Evolutionary conservation across 305 asterid species (phyloP).

Genomic region (Solanum hybrid): DNA sequence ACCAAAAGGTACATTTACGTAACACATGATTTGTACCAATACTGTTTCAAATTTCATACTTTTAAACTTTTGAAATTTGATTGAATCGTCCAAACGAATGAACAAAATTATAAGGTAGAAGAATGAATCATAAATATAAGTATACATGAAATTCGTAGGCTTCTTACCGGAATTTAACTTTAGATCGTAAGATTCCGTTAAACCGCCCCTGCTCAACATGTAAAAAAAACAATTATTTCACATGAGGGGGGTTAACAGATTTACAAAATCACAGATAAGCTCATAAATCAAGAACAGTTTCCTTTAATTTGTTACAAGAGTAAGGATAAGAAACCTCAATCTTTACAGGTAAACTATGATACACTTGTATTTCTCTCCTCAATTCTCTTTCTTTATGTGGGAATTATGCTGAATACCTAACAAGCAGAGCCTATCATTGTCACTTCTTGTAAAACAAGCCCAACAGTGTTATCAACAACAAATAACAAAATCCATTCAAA

Average conservation of each 20-base stretch:
- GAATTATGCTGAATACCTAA: neutral
- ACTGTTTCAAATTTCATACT: neutral
- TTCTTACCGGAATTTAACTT: neutral
- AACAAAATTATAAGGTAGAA: neutral
- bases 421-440: neutral
- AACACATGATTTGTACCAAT: neutral
- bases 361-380: conserved; percentile 6
- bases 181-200: neutral
- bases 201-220: neutral
- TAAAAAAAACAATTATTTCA: neutral
- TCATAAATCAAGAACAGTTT: neutral
- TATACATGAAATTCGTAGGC: neutral
- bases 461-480: neutral
- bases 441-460: conserved; percentile 3
- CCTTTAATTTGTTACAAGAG: conserved; percentile 3
- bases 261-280: neutral
- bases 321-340: neutral
- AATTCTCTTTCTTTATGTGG: neutral
- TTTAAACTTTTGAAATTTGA: neutral
- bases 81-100: neutral
- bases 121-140: neutral
- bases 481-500: neutral
- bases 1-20: neutral
- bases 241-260: neutral
- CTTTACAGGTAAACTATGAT: conserved; percentile 10